Conservation (phyloP, 768 basidiomycete genomes). For the Amanita jacksonii region DNA sequence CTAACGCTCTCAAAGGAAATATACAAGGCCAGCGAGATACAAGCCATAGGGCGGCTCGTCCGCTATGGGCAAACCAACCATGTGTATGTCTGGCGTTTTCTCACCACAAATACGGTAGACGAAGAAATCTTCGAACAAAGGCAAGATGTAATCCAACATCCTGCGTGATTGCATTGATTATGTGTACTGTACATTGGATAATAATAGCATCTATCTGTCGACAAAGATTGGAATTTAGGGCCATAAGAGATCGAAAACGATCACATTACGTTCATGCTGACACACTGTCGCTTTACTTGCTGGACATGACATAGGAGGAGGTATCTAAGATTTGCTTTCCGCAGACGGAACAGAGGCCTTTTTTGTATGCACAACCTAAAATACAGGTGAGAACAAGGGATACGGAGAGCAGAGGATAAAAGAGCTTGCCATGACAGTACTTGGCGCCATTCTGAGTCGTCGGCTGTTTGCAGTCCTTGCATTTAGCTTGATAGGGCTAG, state of each 20-base stretch:
- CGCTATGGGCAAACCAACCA: conserved; percentile 76
- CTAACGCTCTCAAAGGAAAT: conserved; percentile 75
- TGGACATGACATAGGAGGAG: conserved; percentile 75
- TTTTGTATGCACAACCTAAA: conserved; percentile 80
- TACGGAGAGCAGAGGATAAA: conserved; percentile 6
- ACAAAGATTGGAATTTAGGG: neutral
- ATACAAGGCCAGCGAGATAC: conserved; percentile 76
- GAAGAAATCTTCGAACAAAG: conserved; percentile 67
- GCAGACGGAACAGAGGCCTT: conserved; percentile 80
- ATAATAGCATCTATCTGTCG: neutral
- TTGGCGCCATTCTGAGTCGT: conserved; percentile 82
- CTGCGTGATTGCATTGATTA: neutral
- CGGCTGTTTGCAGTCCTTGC: conserved; percentile 80
- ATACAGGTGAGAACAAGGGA: conserved; percentile 9
- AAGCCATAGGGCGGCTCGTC: conserved; percentile 76
- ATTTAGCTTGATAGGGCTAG: conserved; percentile 80
- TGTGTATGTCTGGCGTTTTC: conserved; percentile 76
- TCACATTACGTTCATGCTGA: neutral
- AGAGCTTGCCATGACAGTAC: conserved; percentile 72
- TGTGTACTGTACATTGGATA: conserved; percentile 6
- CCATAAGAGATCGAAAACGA: neutral
- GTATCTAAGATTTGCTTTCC: conserved; percentile 84
- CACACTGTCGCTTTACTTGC: conserved; percentile 45
- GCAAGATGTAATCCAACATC: conserved; percentile 19
- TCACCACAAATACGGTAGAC: conserved; percentile 85